Evolutionary conservation across 2,329 filamentous ascomycete genomes (phyloP).

Genomic region (Colletotrichum camelliae): DNA sequence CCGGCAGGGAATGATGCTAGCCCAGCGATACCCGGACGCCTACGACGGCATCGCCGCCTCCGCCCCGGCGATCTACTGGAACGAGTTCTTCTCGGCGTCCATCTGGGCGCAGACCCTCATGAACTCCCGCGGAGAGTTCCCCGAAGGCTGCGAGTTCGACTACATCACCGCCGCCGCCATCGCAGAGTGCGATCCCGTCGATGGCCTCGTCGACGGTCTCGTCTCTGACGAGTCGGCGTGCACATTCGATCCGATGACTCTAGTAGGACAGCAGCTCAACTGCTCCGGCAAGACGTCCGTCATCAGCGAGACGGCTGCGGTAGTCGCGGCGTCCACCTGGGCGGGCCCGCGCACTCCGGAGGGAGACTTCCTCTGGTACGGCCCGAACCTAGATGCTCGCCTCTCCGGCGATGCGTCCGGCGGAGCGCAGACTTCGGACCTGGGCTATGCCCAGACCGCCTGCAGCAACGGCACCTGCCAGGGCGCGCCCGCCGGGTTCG

Average conservation of each 20-base stretch:
- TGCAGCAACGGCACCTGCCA: background rate
- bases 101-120: background rate
- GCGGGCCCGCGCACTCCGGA: background rate
- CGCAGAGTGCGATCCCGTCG: conserved; percentile 27
- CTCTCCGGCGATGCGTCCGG: background rate
- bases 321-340: background rate
- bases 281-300: background rate
- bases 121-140: background rate
- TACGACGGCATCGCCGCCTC: conserved; percentile 47
- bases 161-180: conserved; percentile 39
- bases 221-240: conserved; percentile 13
- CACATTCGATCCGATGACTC: conserved; percentile 27
- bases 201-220: conserved; percentile 27
- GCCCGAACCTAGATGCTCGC: background rate
- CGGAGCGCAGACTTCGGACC: background rate
- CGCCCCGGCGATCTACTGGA: conserved; percentile 27
- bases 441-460: background rate
- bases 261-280: conserved; percentile 11
- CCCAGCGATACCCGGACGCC: conserved; percentile 51
- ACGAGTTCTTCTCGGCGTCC: background rate
- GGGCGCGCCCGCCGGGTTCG: background rate
- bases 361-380: background rate
- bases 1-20: conserved; percentile 52
- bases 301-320: background rate
- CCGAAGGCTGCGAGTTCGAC: conserved; percentile 24